Conservation (phyloP, 163 green algal species). For the Prototheca wickerhamii region DNA sequence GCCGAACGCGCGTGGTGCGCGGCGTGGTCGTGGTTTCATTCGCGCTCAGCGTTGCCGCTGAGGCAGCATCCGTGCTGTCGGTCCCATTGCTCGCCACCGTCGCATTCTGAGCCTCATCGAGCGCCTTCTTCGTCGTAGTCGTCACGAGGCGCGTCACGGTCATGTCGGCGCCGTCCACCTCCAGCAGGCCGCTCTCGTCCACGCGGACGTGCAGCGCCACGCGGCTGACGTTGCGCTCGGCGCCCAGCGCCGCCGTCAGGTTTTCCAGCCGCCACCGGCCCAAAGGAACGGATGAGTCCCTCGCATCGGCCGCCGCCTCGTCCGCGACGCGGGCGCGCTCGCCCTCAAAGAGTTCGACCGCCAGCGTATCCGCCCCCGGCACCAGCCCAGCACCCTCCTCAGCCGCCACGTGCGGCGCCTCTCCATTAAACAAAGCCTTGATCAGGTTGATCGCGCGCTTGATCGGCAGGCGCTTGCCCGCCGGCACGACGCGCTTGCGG, state of each 20-base stretch:
- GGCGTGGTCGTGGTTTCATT: neutral
- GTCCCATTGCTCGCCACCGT: neutral
- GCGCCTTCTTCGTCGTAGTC: neutral
- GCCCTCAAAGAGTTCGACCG: no score
- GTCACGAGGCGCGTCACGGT: neutral
- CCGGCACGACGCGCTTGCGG: neutral
- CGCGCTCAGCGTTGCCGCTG: neutral
- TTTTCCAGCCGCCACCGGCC: slow-evolving; percentile 13
- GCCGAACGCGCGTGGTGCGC: slow-evolving; percentile 23
- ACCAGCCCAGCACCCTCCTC: no score
- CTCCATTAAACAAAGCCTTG: no score
- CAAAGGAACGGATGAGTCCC: no score
- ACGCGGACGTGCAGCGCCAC: slow-evolving; percentile 37
- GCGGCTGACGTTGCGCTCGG: slow-evolving; percentile 53
- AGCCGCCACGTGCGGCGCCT: no score
- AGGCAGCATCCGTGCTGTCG: neutral
- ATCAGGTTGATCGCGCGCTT: no score
- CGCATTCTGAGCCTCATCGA: neutral
- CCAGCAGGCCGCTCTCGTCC: slow-evolving; percentile 63
- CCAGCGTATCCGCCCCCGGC: no score
- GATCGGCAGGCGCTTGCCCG: no score
- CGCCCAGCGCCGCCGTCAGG: slow-evolving; percentile 25
- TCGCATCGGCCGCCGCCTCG: no score
- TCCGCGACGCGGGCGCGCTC: no score
- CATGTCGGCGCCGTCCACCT: slow-evolving; percentile 55